phyloP scores from a whole-genome alignment of 2,329 filamentous ascomycete species.

The Tolypocladium inflatum region DNA sequence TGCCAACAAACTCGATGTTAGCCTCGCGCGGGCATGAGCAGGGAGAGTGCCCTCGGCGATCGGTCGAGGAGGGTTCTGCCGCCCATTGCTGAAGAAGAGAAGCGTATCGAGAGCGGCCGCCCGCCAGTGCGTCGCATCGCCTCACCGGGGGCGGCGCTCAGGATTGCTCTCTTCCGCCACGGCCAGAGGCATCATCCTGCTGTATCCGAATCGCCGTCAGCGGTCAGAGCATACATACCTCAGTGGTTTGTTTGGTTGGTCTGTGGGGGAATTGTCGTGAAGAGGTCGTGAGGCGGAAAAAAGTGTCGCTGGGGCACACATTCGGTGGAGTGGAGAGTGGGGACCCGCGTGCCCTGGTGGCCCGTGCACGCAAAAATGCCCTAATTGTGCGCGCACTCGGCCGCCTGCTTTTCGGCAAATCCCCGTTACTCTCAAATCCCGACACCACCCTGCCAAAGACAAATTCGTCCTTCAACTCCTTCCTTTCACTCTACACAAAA shows the following conservation, averaged over 20 bases:
- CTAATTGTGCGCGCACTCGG: constrained; percentile 26
- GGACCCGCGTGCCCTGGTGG: constrained; percentile 29
- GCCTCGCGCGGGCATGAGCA: constrained; percentile 53
- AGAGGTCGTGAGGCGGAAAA: constrained; percentile 5
- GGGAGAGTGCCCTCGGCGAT: constrained; percentile 58
- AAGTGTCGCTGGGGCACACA: background rate
- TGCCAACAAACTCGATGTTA: constrained; percentile 42
- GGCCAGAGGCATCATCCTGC: constrained; percentile 33
- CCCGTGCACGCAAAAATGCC: constrained; percentile 33
- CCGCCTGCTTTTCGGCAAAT: constrained; percentile 26
- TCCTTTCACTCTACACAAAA: constrained; percentile 27
- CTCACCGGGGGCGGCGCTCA: constrained; percentile 18
- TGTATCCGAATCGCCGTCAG: constrained; percentile 22
- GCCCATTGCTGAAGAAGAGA: constrained; percentile 55
- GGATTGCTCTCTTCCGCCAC: constrained; percentile 57
- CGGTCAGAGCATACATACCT: constrained; percentile 33
- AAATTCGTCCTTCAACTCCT: constrained; percentile 12
- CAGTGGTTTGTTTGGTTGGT: constrained; percentile 7
- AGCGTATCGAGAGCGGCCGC: constrained; percentile 42
- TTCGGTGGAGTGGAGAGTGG: background rate
- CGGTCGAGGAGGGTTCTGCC: constrained; percentile 57
- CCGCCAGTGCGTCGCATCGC: constrained; percentile 1
- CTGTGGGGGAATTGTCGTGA: background rate
- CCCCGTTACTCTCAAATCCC: constrained; percentile 20
- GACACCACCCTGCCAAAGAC: constrained; percentile 20